Conservation (phyloP, 2,329 filamentous ascomycete genomes). For the Venturia nashicola region DNA sequence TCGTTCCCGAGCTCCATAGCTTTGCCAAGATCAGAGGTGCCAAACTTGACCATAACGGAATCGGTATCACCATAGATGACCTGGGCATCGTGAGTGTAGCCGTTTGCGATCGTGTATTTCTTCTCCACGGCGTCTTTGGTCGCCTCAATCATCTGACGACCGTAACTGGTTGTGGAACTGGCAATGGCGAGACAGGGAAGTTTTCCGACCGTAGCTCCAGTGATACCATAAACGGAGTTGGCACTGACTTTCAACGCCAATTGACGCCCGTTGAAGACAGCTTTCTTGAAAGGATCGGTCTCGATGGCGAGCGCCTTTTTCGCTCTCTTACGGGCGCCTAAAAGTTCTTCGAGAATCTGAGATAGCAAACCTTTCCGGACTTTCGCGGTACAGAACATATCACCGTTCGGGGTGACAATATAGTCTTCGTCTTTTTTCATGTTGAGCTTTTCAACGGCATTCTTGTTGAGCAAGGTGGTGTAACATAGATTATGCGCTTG, state of each 20-base stretch:
- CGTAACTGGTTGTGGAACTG: constrained; percentile 92
- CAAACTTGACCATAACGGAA: constrained; percentile 99
- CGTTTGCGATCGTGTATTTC: constrained; percentile 83
- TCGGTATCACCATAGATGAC: constrained; percentile 99
- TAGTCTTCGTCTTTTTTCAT: constrained; percentile 88
- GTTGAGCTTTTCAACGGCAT: constrained; percentile 59
- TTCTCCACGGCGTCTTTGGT: constrained; percentile 93
- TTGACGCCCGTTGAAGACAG: constrained; percentile 93
- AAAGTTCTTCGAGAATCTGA: constrained; percentile 88
- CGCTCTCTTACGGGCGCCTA: constrained; percentile 85
- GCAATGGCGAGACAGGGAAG: constrained; percentile 90
- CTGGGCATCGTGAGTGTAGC: constrained; percentile 85
- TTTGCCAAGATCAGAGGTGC: constrained; percentile 71
- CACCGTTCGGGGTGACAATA: constrained; percentile 87
- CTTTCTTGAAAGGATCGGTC: constrained; percentile 94
- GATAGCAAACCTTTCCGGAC: constrained; percentile 83
- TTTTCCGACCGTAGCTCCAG: constrained; percentile 91
- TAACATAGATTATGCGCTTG: constrained; percentile 98
- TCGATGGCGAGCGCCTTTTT: constrained; percentile 82
- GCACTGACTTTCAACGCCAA: constrained; percentile 92
- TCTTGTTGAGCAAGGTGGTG: constrained; percentile 78
- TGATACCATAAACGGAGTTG: constrained; percentile 96
- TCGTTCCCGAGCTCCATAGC: constrained; percentile 95
- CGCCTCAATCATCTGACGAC: constrained; percentile 97
- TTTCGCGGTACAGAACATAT: constrained; percentile 81